A percentile compares a stretch with the other conserved stretches of the same genome.
Conservation (phyloP, 495 filamentous ascomycete genomes). For the Penicillium lividum region DNA sequence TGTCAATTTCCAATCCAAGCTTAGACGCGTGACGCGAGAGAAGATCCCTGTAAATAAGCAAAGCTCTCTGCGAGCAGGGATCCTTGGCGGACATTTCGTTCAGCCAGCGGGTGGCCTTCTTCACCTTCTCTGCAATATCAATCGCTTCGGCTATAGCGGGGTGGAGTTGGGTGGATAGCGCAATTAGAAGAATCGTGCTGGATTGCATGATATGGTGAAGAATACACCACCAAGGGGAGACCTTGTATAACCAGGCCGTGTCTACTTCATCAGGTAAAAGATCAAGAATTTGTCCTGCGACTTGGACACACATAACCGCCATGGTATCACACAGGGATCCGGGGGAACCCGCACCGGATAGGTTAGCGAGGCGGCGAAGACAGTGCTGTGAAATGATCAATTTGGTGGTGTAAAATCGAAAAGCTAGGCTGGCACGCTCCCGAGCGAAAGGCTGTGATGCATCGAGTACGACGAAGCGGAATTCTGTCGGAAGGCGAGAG, state of each 20-base stretch:
- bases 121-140: constrained; percentile 40
- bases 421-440: constrained; percentile 39
- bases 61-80: constrained; percentile 49
- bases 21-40: constrained; percentile 16
- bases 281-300: constrained; percentile 48
- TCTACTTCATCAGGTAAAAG: constrained; percentile 45
- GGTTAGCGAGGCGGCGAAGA: constrained; percentile 50
- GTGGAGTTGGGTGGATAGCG: constrained; percentile 48
- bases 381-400: constrained; percentile 61
- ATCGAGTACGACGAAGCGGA: constrained; percentile 20
- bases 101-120: constrained; percentile 52
- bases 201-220: constrained; percentile 64
- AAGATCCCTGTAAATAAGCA: constrained; percentile 26
- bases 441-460: constrained; percentile 32
- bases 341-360: neutral
- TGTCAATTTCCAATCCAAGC: constrained; percentile 1
- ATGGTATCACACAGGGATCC: constrained; percentile 48
- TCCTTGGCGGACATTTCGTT: constrained; percentile 46
- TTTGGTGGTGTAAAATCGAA: constrained; percentile 56
- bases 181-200: constrained; percentile 54
- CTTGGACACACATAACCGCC: constrained; percentile 51
- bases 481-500: constrained; percentile 31
- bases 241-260: constrained; percentile 39
- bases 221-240: constrained; percentile 60
- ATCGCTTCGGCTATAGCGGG: constrained; percentile 33